These are phyloP conservation scores for Ogataea corticis DNA, from an alignment of 805 yeast species.

Conservation along the genomic window DNA sequence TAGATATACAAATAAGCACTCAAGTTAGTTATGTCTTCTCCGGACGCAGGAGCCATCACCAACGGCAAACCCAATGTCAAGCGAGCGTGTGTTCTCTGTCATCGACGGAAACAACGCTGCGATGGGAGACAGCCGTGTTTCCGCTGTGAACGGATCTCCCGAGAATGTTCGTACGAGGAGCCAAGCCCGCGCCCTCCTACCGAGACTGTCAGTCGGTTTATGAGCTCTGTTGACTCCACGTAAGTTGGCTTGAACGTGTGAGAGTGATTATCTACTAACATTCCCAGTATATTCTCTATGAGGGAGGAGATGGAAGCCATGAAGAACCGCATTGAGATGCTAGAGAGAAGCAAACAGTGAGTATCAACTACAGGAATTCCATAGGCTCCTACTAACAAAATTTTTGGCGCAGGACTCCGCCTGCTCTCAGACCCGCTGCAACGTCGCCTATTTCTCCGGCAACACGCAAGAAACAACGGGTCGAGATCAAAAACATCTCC, in stretches of 20 bases:
- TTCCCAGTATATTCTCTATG: background rate
- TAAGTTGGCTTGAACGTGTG: background rate
- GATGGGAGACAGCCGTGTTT: slow-evolving; percentile 13
- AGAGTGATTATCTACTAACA: background rate
- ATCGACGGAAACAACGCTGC: slow-evolving; percentile 10
- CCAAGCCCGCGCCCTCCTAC: background rate
- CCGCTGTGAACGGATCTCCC: slow-evolving; percentile 6
- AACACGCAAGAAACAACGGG: slow-evolving; percentile 6
- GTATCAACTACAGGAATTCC: too few species aligned
- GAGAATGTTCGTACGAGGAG: slow-evolving; percentile 9
- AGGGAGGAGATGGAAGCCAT: too few species aligned
- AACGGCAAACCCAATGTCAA: too few species aligned
- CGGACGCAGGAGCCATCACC: too few species aligned
- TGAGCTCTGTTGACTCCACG: background rate
- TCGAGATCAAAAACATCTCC: slow-evolving; percentile 14
- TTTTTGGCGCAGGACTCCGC: too few species aligned
- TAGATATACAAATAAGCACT: too few species aligned
- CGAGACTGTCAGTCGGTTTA: background rate
- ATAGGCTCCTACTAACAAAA: too few species aligned
- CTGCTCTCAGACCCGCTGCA: too few species aligned
- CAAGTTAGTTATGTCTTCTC: too few species aligned
- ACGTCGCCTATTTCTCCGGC: background rate
- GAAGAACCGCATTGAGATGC: too few species aligned
- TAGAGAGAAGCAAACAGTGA: too few species aligned
- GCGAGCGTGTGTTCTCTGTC: slow-evolving; percentile 10